Evolutionary conservation across 2,329 filamentous ascomycete species (phyloP), one percentile per base, ranked within the genome.

Genomic region (Fusarium piperis): DNA sequence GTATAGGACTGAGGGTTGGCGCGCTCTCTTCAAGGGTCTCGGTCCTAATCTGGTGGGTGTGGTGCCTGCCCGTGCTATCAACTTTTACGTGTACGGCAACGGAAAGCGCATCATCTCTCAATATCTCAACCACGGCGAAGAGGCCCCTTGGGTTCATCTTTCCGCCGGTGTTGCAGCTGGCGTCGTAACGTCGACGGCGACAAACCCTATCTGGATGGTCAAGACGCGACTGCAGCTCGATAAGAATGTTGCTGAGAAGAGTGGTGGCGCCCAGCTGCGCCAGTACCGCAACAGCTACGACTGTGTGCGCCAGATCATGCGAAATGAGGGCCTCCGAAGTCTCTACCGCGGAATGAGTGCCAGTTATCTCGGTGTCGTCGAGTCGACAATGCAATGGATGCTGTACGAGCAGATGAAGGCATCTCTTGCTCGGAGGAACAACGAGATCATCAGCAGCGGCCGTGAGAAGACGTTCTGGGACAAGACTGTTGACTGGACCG

Each of bases 161-260:
- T 84, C 89, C 52, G 91, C 94, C 1, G 95, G 93, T 6, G 90
- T 93, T 2, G 86, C 88, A 16, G 94, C 95, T 1, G 95, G 95
- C 3, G 89, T 98, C 46, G 91, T 92, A 8, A 98, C 95, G 0
- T 93, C 93, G 52, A 98, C 95, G 1, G 93, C 92, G 23, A 98
- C 95, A 38, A 98, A 98, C 81, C 95, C 95, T 2, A 97, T 98
- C 78, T 98, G 95, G 95, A 88, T 98, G 70, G 90, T 98, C 78
- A 98, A 98, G 87, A 98, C 95, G 41, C 87, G 95, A 33, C 81
- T 98, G 75, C 95, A 98, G 83, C 88, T 98, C 35, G 95, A 98
- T 84, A 97, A 95, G 84, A 93, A 93, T 78, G 89, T 90, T 59
- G 92, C 92, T 16, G 88, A 89, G 74, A 84, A 88, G 70, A 84